These are phyloP conservation scores for Lasiodiplodia sp. DNA, from an alignment of 2,329 filamentous ascomycete species.

Conservation along the genomic window DNA sequence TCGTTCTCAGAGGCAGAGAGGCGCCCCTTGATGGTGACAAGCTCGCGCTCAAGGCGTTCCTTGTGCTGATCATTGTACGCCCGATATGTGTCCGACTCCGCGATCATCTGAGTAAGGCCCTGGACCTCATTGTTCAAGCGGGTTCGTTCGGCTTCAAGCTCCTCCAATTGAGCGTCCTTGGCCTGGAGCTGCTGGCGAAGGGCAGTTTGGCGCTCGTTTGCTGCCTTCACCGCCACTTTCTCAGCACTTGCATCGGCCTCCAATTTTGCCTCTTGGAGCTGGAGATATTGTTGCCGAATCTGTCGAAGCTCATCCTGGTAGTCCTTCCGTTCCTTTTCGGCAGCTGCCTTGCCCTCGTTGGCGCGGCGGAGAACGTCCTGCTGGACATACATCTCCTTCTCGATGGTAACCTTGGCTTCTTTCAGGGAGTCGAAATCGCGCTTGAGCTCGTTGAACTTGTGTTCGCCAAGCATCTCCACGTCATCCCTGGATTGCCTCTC, in stretches of 20 bases:
- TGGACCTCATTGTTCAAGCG: constrained; percentile 82
- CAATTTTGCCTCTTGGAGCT: constrained; percentile 84
- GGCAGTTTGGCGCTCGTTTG: constrained; percentile 79
- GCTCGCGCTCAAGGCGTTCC: constrained; percentile 87
- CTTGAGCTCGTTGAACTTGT: constrained; percentile 82
- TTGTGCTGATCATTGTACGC: constrained; percentile 93
- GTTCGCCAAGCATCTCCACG: constrained; percentile 86
- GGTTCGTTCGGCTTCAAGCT: constrained; percentile 79
- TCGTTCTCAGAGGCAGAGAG: constrained; percentile 94
- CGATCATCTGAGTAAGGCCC: constrained; percentile 83
- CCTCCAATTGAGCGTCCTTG: constrained; percentile 76
- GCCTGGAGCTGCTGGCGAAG: constrained; percentile 81
- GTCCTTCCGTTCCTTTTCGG: constrained; percentile 88
- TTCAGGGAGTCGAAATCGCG: constrained; percentile 87
- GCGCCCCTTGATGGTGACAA: constrained; percentile 88
- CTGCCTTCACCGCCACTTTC: constrained; percentile 76
- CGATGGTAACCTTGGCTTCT: constrained; percentile 94
- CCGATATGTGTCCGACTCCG: constrained; percentile 87
- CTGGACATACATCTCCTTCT: constrained; percentile 96
- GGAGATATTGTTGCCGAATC: constrained; percentile 81
- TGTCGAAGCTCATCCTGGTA: constrained; percentile 84
- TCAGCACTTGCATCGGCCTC: constrained; percentile 84
- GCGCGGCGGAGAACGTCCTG: constrained; percentile 89
- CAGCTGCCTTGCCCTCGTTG: constrained; percentile 78
- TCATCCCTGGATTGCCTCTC: constrained; percentile 95